Conservation (phyloP, 2,329 filamentous ascomycete genomes). For the Neoascochyta sp. region DNA sequence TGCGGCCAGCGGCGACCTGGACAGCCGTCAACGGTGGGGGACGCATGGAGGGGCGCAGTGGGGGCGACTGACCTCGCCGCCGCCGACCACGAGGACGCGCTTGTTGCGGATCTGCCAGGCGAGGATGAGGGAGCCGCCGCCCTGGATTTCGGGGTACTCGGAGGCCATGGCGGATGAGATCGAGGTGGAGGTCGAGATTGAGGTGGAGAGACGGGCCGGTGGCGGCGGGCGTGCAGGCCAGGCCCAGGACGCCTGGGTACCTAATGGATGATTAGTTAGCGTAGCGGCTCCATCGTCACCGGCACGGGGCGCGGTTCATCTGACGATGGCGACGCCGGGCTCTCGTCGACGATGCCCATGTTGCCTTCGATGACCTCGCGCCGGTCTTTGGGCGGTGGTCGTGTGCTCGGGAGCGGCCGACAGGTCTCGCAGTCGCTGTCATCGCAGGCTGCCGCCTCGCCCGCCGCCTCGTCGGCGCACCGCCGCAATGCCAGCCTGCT, state of each 20-base stretch:
- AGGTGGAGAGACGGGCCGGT: conserved; percentile 14
- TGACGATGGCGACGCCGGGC: no score
- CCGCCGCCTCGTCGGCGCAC: conserved; percentile 15
- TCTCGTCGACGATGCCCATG: conserved; percentile 18
- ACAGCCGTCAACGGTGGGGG: conserved; percentile 37
- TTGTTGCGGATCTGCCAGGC: conserved; percentile 94
- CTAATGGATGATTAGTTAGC: no score
- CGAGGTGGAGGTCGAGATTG: conserved; percentile 5
- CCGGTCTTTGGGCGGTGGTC: conserved; percentile 81
- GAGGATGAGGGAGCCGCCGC: conserved; percentile 87
- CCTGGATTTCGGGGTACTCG: conserved; percentile 75
- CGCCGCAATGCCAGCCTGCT: conserved; percentile 48
- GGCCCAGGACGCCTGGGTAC: no score
- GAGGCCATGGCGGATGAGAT: conserved; percentile 43
- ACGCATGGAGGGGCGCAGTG: conserved; percentile 4
- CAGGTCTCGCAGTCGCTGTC: conserved; percentile 65
- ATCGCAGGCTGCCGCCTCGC: no score
- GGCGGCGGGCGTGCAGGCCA: no score
- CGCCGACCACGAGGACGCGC: conserved; percentile 85
- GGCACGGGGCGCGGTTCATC: no score
- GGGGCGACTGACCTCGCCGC: conserved; percentile 72
- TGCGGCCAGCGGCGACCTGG: conserved; percentile 91
- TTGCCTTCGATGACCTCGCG: conserved; percentile 36
- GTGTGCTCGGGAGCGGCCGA: conserved; percentile 83
- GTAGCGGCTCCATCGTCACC: no score